A percentile compares a stretch with the other conserved stretches of the same genome.
Conservation (phyloP, 2,329 filamentous ascomycete species). For the Colletotrichum salicis region DNA sequence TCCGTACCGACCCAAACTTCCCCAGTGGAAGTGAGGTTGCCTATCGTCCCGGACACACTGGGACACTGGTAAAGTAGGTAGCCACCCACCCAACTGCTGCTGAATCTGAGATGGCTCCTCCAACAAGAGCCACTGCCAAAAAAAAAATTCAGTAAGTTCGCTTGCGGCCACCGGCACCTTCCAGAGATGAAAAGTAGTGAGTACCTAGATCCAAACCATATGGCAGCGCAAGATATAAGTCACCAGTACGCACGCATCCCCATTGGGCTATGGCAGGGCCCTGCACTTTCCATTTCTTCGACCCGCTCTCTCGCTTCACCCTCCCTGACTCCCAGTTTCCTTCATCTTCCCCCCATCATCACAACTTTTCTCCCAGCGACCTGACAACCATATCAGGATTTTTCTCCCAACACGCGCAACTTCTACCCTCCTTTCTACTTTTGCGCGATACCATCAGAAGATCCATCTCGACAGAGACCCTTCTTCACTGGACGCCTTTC, state of each 20-base stretch:
- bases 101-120: background rate
- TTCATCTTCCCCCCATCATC: conserved; percentile 31
- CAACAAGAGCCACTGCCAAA: background rate
- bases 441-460: conserved; percentile 13
- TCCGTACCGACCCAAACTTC: background rate
- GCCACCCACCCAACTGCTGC: background rate
- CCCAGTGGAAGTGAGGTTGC: background rate
- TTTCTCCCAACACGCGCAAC: conserved; percentile 10
- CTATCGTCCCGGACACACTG: background rate
- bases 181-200: background rate
- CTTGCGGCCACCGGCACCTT: conserved; percentile 8
- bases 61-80: background rate
- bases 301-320: conserved; percentile 33
- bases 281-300: conserved; percentile 34
- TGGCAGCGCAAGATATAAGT: conserved; percentile 6
- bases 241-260: conserved; percentile 14
- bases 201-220: background rate
- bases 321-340: conserved; percentile 26
- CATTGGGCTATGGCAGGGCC: conserved; percentile 21
- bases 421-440: conserved; percentile 5
- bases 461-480: conserved; percentile 18
- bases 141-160: conserved; percentile 1
- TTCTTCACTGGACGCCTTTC: conserved; percentile 4
- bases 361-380: conserved; percentile 30
- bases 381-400: conserved; percentile 16